These are phyloP conservation scores for Neotropicomus parvogracilis DNA, from an alignment of 1,284 basidiomycete species.

Conservation along the genomic window DNA sequence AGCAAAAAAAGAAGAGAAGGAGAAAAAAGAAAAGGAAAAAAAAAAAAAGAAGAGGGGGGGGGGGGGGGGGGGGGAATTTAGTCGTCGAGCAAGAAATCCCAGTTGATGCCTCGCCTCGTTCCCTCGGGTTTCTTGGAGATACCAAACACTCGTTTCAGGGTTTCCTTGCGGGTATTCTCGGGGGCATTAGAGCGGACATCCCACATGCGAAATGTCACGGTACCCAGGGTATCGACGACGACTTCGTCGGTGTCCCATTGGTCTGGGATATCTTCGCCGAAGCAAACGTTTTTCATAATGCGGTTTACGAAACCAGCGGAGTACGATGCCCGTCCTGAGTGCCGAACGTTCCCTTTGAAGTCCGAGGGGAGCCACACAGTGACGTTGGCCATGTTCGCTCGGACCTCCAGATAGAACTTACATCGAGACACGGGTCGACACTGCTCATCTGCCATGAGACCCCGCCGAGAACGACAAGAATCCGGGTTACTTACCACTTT, in stretches of 20 bases:
- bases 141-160: conserved; percentile 60
- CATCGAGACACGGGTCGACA: conserved; percentile 60
- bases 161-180: conserved; percentile 57
- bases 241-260: conserved; percentile 53
- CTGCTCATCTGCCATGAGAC: conserved; percentile 35
- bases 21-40: no score
- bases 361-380: conserved; percentile 74
- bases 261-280: conserved; percentile 48
- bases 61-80: conserved; percentile 37
- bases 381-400: conserved; percentile 56
- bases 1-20: no score
- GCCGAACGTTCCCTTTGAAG: conserved; percentile 63
- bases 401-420: conserved; percentile 63
- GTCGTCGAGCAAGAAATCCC: conserved; percentile 75
- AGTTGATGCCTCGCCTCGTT: conserved; percentile 50
- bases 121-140: conserved; percentile 51
- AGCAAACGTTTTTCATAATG: conserved; percentile 55
- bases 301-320: conserved; percentile 71
- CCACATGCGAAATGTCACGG: conserved; percentile 73
- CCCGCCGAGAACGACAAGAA: neutral
- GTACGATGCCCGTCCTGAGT: conserved; percentile 51
- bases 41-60: no score
- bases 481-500: conserved; percentile 56
- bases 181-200: conserved; percentile 60
- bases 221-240: conserved; percentile 53